phyloP scores from a whole-genome alignment of 169 alveolate genomes.

The Miamiensis avidus region DNA sequence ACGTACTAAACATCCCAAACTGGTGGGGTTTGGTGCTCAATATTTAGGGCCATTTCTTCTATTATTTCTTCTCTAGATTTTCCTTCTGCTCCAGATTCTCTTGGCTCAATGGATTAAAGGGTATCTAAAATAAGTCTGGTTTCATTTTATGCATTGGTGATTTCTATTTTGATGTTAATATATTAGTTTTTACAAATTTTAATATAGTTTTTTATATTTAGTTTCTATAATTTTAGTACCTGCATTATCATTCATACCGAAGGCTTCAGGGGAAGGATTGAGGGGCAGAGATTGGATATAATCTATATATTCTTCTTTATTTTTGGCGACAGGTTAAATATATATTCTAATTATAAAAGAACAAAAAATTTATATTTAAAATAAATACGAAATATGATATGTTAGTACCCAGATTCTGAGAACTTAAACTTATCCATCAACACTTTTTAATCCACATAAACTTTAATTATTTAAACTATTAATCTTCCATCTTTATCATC shows the following conservation, averaged over 20 bases:
- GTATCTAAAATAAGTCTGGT: constrained; percentile 72
- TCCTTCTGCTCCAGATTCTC: constrained; percentile 71
- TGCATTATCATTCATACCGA: constrained; percentile 88
- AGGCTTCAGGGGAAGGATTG: constrained; percentile 82
- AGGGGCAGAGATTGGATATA: constrained; percentile 77
- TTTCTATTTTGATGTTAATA: constrained; percentile 35
- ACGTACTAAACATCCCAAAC: constrained; percentile 73
- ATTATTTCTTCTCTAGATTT: constrained; percentile 76
- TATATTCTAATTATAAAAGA: constrained; percentile 74
- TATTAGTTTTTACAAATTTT: too few relatives aligned
- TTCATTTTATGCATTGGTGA: constrained; percentile 77
- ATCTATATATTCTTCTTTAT: constrained; percentile 72
- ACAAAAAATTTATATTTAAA: too few relatives aligned
- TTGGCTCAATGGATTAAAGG: constrained; percentile 77
- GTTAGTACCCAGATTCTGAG: constrained; percentile 79
- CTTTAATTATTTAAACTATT: constrained; percentile 69
- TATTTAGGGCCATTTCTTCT: constrained; percentile 59
- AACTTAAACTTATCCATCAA: constrained; percentile 28
- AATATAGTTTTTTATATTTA: too few relatives aligned
- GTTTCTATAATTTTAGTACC: background rate
- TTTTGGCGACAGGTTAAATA: constrained; percentile 42
- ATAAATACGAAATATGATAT: constrained; percentile 47
- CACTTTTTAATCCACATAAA: constrained; percentile 62
- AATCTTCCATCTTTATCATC: constrained; percentile 92
- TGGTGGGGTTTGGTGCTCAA: constrained; percentile 72